A percentile compares a stretch with the other conserved stretches of the same genome.
phyloP scores from a whole-genome alignment of 2,329 filamentous ascomycete genomes.

The Epichloe baconii region DNA sequence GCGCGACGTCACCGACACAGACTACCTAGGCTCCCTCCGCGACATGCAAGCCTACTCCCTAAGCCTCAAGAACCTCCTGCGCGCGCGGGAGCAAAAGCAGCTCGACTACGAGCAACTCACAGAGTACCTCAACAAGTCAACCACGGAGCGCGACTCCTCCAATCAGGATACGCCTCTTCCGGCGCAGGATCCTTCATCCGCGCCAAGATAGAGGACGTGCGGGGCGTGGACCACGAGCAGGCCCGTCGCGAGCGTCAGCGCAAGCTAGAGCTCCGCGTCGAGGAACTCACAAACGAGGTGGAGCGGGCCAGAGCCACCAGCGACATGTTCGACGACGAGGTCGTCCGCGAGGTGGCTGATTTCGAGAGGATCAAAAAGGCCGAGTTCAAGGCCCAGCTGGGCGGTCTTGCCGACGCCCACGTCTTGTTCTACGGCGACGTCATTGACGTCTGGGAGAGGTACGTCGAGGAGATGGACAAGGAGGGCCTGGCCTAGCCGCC shows the following conservation, averaged over 20 bases:
- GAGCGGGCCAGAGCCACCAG: slow-evolving; percentile 76
- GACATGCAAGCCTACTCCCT: slow-evolving; percentile 93
- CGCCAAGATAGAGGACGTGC: slow-evolving; percentile 89
- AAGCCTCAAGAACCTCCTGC: slow-evolving; percentile 78
- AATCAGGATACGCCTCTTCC: slow-evolving; percentile 40
- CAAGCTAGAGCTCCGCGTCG: slow-evolving; percentile 84
- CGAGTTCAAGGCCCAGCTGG: slow-evolving; percentile 82
- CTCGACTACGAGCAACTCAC: slow-evolving; percentile 93
- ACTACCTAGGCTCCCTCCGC: slow-evolving; percentile 81
- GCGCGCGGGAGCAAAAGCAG: slow-evolving; percentile 92
- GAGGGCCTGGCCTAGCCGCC: slow-evolving; percentile 30
- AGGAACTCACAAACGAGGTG: slow-evolving; percentile 79
- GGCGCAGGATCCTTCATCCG: slow-evolving; percentile 75
- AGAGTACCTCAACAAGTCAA: slow-evolving; percentile 88
- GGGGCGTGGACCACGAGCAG: slow-evolving; percentile 93
- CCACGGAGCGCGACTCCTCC: slow-evolving; percentile 71
- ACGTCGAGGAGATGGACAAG: slow-evolving; percentile 77
- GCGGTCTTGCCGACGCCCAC: slow-evolving; percentile 71
- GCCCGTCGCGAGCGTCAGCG: slow-evolving; percentile 73
- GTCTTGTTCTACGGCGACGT: slow-evolving; percentile 74
- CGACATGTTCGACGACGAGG: slow-evolving; percentile 92
- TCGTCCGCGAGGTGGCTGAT: slow-evolving; percentile 80
- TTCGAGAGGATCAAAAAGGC: slow-evolving; percentile 94
- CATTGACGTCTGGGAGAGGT: slow-evolving; percentile 75
- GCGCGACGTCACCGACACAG: slow-evolving; percentile 85